These are phyloP conservation scores for Syzygium malaccense DNA, from an alignment of 441 rosid genomes.

Conservation along the genomic window DNA sequence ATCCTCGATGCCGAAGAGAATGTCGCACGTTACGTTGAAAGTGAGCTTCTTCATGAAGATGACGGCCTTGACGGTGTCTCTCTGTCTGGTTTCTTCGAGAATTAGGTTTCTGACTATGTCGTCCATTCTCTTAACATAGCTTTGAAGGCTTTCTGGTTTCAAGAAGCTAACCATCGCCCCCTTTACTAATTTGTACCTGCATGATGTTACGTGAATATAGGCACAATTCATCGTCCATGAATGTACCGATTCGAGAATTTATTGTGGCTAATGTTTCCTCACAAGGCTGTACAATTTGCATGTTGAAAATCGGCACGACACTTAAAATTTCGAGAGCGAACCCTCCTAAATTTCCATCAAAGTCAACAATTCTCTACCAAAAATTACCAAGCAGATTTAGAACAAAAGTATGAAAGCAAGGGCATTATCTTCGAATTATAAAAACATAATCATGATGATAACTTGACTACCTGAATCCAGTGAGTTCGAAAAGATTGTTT, in stretches of 20 bases:
- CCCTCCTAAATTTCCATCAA: no score
- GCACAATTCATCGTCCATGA: neutral
- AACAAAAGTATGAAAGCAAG: no score
- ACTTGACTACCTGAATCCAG: neutral
- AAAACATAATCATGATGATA: no score
- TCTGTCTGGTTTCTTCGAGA: neutral
- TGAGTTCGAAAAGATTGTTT: conserved; percentile 14
- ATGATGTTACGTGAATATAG: neutral
- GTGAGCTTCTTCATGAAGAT: conserved; percentile 19
- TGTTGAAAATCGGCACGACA: no score
- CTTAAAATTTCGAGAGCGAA: no score
- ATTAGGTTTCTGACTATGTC: conserved; percentile 6
- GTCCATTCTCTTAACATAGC: conserved; percentile 12
- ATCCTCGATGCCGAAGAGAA: conserved; percentile 13
- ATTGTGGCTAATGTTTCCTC: neutral
- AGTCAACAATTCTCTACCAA: no score
- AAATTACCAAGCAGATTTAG: no score
- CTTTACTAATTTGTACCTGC: conserved; percentile 6
- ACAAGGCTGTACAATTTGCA: neutral
- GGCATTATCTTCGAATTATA: no score
- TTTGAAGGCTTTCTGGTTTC: conserved; percentile 17
- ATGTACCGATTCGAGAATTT: neutral
- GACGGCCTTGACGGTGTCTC: neutral
- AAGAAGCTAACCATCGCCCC: conserved; percentile 15
- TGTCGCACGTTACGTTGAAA: conserved; percentile 7